Percentiles rank a stretch among this genome's conserved stretches.
phyloP scores from a whole-genome alignment of 2,329 filamentous ascomycete genomes.

The Chaetomium strumarium region DNA sequence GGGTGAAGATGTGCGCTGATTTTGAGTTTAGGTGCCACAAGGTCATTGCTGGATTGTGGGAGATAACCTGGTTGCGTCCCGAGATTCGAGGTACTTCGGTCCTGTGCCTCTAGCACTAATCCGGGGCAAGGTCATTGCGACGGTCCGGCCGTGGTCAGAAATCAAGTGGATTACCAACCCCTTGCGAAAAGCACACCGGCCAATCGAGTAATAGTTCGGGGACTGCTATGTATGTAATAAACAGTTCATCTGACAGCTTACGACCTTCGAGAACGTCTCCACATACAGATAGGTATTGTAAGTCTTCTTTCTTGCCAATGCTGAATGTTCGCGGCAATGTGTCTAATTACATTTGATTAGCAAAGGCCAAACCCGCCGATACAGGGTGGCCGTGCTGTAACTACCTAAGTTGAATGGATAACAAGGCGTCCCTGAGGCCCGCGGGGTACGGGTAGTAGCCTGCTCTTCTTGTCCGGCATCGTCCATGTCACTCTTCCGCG shows the following conservation, averaged over 20 bases:
- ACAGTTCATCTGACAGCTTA: neutral
- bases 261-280: neutral
- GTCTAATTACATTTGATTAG: constrained; percentile 26
- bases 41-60: constrained; percentile 90
- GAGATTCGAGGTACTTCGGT: constrained; percentile 82
- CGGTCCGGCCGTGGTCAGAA: constrained; percentile 45
- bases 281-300: neutral
- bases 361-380: constrained; percentile 4
- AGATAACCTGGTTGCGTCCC: constrained; percentile 77
- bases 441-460: constrained; percentile 4
- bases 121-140: constrained; percentile 71
- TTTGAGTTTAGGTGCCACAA: constrained; percentile 61
- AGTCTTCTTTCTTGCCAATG: neutral
- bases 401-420: too few relatives aligned
- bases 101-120: constrained; percentile 81
- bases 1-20: neutral
- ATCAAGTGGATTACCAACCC: constrained; percentile 44
- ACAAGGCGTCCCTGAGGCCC: constrained; percentile 8
- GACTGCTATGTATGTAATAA: neutral
- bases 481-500: constrained; percentile 14
- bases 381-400: constrained; percentile 2
- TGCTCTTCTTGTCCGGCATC: neutral
- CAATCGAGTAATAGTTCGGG: neutral
- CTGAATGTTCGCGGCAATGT: constrained; percentile 16
- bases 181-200: constrained; percentile 17